Conservation (phyloP, 1,139 yeast species). For the Taphrina confusa region DNA sequence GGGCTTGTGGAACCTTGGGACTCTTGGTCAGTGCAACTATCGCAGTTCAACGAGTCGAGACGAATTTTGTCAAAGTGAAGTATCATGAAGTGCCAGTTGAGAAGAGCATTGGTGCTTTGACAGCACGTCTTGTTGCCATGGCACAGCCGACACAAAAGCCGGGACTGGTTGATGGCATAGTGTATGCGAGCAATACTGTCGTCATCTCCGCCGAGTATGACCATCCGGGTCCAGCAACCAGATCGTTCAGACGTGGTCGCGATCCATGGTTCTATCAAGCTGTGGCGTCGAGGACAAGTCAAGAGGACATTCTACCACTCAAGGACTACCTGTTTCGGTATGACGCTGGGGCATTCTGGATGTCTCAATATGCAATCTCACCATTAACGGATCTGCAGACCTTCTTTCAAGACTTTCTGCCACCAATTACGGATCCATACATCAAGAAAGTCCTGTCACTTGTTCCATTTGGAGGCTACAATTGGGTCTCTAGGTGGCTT, state of each 20-base stretch:
- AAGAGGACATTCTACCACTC: neutral
- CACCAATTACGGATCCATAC: conserved; percentile 13
- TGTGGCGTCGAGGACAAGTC: neutral
- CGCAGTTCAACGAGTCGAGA: neutral
- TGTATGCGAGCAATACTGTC: neutral
- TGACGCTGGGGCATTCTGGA: conserved; percentile 24
- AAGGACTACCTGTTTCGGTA: conserved; percentile 18
- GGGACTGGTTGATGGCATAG: conserved; percentile 3
- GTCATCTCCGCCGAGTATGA: neutral
- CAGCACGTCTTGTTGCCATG: neutral
- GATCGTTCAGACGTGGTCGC: neutral
- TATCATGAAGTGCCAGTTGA: neutral
- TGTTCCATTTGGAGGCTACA: conserved; percentile 15
- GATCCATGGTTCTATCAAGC: conserved; percentile 20
- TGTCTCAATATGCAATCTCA: conserved; percentile 17
- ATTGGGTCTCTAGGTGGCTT: conserved; percentile 11
- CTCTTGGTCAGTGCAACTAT: conserved; percentile 7
- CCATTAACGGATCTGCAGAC: conserved; percentile 2
- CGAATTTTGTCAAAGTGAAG: neutral
- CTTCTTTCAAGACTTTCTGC: neutral
- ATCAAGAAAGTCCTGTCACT: neutral
- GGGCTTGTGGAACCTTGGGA: conserved; percentile 19
- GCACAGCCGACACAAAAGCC: neutral
- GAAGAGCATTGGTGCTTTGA: neutral
- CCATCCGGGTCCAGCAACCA: neutral